Percentiles rank a stretch among this genome's conserved stretches.
Evolutionary conservation across 345 rosid species (phyloP).

Genomic region (Eucalyptus marginata): DNA sequence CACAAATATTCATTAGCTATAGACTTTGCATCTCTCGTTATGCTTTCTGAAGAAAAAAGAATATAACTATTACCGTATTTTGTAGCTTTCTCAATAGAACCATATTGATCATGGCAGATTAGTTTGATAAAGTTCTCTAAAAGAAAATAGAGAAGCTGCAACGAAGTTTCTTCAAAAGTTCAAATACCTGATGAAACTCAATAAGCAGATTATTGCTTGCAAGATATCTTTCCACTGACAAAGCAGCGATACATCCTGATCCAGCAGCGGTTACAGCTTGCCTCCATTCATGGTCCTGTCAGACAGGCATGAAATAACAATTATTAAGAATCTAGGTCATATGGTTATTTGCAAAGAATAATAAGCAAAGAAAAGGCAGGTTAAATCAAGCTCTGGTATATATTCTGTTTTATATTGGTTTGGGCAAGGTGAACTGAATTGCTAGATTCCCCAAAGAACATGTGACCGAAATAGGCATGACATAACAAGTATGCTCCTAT

Average conservation of each 20-base stretch:
- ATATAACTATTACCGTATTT: neutral
- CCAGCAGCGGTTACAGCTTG: conserved; percentile 98
- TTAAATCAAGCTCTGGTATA: neutral
- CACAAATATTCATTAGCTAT: neutral
- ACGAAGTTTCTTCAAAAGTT: neutral
- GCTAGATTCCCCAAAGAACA: neutral
- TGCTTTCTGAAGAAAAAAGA: neutral
- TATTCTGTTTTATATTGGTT: neutral
- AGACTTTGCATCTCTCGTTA: neutral
- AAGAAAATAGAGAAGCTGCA: neutral
- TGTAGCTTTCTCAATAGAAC: neutral
- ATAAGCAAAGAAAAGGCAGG: neutral
- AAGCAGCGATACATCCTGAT: conserved; percentile 94
- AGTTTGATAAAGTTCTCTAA: neutral
- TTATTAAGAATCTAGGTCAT: neutral
- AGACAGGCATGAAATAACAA: neutral
- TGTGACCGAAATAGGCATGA: neutral
- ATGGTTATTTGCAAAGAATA: neutral
- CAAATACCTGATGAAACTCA: conserved; percentile 86
- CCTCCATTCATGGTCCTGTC: conserved; percentile 94
- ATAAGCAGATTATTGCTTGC: conserved; percentile 71
- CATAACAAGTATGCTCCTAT: neutral
- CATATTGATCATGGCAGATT: neutral
- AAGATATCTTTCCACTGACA: conserved; percentile 95
- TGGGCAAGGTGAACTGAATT: neutral